Conservation (phyloP, 1,139 yeast genomes). For the Sugiyamaella pinicola region DNA sequence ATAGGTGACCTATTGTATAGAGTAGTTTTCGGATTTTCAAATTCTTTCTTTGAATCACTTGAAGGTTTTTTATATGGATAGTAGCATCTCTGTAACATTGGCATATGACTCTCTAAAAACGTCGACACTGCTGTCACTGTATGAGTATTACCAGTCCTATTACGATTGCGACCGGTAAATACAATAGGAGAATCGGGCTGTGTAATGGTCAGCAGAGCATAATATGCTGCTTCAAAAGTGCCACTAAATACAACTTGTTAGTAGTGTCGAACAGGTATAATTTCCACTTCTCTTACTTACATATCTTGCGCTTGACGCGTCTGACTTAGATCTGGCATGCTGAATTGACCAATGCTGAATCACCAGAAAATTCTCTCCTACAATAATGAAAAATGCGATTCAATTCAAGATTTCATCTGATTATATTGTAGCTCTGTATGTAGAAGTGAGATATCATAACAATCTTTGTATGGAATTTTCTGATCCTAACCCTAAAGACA, state of each 20-base stretch:
- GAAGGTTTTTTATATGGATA: slow-evolving; percentile 26
- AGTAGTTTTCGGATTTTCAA: slow-evolving; percentile 20
- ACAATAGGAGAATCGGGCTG: slow-evolving; percentile 16
- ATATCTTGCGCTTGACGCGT: slow-evolving; percentile 16
- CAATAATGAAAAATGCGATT: not conserved
- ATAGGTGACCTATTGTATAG: slow-evolving; percentile 15
- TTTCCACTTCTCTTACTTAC: slow-evolving; percentile 7
- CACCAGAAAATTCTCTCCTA: not conserved
- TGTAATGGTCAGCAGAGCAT: slow-evolving; percentile 27
- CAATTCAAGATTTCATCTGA: not conserved
- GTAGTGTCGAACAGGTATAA: not conserved
- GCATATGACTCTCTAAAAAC: slow-evolving; percentile 30
- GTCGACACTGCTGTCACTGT: slow-evolving; percentile 28
- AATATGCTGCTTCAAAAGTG: slow-evolving; percentile 38
- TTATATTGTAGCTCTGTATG: not conserved
- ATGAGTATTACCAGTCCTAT: slow-evolving; percentile 10
- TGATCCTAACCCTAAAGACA: slow-evolving; percentile 13
- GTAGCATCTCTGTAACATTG: slow-evolving; percentile 29
- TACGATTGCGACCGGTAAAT: not conserved
- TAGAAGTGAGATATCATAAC: not conserved
- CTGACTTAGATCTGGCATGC: slow-evolving; percentile 12
- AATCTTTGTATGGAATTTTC: not conserved
- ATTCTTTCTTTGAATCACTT: slow-evolving; percentile 20
- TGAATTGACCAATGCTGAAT: not conserved
- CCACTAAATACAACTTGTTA: slow-evolving; percentile 10